Evolutionary conservation across 2,329 filamentous ascomycete genomes (phyloP), one percentile per base, ranked within the genome.

Genomic region (Sarocladiaceae sp.): DNA sequence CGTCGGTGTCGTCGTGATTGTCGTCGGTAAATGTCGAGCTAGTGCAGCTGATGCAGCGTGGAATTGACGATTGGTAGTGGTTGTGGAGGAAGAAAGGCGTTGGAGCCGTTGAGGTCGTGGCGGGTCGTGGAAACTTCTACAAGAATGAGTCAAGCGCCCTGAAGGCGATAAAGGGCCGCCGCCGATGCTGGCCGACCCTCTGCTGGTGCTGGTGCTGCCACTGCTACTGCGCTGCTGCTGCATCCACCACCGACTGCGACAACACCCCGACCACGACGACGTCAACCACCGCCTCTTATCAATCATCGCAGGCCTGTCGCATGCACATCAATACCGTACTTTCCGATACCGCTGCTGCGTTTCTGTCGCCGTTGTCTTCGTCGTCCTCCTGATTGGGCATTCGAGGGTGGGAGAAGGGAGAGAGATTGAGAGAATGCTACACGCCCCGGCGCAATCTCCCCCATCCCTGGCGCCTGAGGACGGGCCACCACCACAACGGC

Each of bases 101-200:
- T 46, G 50, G 26, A 12, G 26, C 15, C 27, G 16, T 21, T 46
- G 37, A 43, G 47, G 33, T 18, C 48, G 42, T 44, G 51, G 48
- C 49, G 50, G 50, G 46, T 52, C 51, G 58, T 68, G 59, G 65
- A 68, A 68, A 63, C 54, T 68, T 68, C 64, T 67, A 68, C 64
- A 67, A 66, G 62, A 58, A 56, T 66, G 64, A 65, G 62, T 65
- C 65, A 63, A 62, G 49, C 51, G 49, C 15, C 15, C 23, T 24
- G 5, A 26, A 19, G 7, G 23, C n/a, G 4, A 39, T 21, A n/a
- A 24, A 24, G 19, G 16, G 34, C 34, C 20, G 20, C 34, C 45
- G 51, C 55, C 53, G 54, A 55, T 49, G 49, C 53, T 53, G 54
- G 51, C 54, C 51, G 52, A 50, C 45, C 50, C 43, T 26, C 44